Base-by-base conservation (phyloP, 257 asterid genomes). In the Paraleonurus japonicus region DNA sequence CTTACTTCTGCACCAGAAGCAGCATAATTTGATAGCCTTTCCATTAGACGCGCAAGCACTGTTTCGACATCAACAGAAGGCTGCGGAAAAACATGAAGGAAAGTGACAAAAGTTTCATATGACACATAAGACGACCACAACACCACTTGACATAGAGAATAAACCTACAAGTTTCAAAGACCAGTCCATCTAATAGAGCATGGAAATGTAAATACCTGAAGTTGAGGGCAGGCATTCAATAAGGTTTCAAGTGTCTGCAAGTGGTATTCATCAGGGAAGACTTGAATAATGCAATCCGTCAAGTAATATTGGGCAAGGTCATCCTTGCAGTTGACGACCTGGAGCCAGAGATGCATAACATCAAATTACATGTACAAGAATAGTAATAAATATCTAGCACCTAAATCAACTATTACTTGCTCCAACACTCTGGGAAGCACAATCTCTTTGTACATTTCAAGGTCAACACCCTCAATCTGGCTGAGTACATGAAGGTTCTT, bases 241-340 rank as follows among this genome's bases (percentile, higher is more conserved):
- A 95, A 82, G 39, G 87, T 88, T 85, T 92, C 99, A 76, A 95
- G 97, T 69, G 96, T 92, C 85, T 92, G 99, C 85, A 95, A 83
- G 78, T 95, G 99, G 66, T 92, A 95, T 79, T 92, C 99, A 76
- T 95, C 99, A 20, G 99, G 97, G 80, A 95, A 95, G 70, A 95
- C 98, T 92, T 95, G 99, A 78, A 95, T 95, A 64, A 95, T 84
- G 83, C 99, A 95, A 84, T 95, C 99, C 98, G 92, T 95, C 89
- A 95, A 81, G 81, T 95, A 95, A 78, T 79, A 87, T 69, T 95
- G 99, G 2, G 99, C 98, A 65, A 95, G 82, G 82, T 92, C 98
- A 76, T 95, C 99, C 85, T 95, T 95, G 84, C 99, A 95, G 79
- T 95, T 95, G 78, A 95, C 98, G 67, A 95, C 95, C 99, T 95